Evolutionary conservation across 2,329 filamentous ascomycete species (phyloP), one percentile per base, ranked within the genome.

Genomic region (Penicillium sp.): DNA sequence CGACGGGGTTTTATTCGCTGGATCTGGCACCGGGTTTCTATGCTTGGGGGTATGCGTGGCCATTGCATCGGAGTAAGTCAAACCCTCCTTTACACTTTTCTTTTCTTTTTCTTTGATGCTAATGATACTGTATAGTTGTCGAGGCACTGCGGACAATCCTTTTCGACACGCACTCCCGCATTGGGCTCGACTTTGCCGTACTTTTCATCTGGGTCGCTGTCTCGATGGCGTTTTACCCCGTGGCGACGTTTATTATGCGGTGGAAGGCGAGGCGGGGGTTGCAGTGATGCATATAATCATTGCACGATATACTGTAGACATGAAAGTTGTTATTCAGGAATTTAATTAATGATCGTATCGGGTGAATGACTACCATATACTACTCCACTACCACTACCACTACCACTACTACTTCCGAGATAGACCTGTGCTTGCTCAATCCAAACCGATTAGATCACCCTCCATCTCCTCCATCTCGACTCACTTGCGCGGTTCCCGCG

Each of bases 11-110:
- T 59, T 84, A 87, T 64, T 70, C 80, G 3, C 72, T 87, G 36
- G 81, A 84, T 21, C 70, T 88, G 20, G 78, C 81, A 2, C 80
- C 82, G 0, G 71, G 67, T 0, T 87, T 88, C 61, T 88, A 84
- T 63, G 64, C 68, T 2, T 88, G 82, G 81, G 84, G 83, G 0
- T 85, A 85, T 62, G 84, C 79, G 0, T 85, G 84, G 81, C 85
- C 84, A 7, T 67, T 88, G 48, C 81, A 86, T 65, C 79, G 83
- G 32, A 76, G 77, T 79, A 67, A 59, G 73, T 70, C n/a, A n/a
- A n/a, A n/a, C n/a, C n/a, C n/a, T n/a, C n/a, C n/a, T n/a, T n/a
- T n/a, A n/a, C n/a, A n/a, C n/a, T n/a, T n/a, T n/a, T n/a, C n/a
- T n/a, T n/a, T n/a, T n/a, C n/a, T n/a, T 40, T 18, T 17, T 15